Evolutionary conservation across 225 moss, liverwort and hornwort species (phyloP).

Genomic region (Rhytidiadelphus loreus): DNA sequence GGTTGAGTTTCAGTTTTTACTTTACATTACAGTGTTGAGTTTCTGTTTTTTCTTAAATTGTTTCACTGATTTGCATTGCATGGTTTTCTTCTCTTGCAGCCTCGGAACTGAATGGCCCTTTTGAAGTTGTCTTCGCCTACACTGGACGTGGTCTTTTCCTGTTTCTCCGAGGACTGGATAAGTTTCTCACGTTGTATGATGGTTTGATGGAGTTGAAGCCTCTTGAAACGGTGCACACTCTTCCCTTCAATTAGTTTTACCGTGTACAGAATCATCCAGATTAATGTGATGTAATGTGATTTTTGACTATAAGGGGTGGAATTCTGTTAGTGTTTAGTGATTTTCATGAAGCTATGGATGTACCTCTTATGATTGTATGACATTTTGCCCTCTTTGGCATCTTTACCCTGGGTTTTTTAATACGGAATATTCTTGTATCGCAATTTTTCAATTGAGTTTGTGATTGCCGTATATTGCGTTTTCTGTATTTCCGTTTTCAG

Average conservation of each 20-base stretch:
- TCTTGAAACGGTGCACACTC: slow-evolving; percentile 32
- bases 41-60: not conserved
- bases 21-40: too few relatives aligned
- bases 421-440: not conserved
- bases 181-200: slow-evolving; percentile 67
- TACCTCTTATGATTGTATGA: not conserved
- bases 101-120: slow-evolving; percentile 13
- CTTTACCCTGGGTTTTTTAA: not conserved
- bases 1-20: not conserved
- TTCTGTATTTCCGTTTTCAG: not conserved
- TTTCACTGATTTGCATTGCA: not conserved
- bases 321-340: not conserved
- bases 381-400: not conserved
- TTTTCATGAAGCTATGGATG: not conserved
- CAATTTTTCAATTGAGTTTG: not conserved
- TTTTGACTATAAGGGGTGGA: not conserved
- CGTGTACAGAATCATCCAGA: not conserved
- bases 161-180: slow-evolving; percentile 66
- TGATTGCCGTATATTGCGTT: not conserved
- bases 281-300: not conserved
- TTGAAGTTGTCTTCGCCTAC: slow-evolving; percentile 49
- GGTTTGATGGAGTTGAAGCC: slow-evolving; percentile 60
- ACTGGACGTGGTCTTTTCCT: slow-evolving; percentile 70
- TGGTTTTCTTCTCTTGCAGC: slow-evolving; percentile 19
- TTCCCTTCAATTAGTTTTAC: not conserved